Conservation (phyloP, 202 grass and related monocot genomes). For the Schoenoplectus triqueter region DNA sequence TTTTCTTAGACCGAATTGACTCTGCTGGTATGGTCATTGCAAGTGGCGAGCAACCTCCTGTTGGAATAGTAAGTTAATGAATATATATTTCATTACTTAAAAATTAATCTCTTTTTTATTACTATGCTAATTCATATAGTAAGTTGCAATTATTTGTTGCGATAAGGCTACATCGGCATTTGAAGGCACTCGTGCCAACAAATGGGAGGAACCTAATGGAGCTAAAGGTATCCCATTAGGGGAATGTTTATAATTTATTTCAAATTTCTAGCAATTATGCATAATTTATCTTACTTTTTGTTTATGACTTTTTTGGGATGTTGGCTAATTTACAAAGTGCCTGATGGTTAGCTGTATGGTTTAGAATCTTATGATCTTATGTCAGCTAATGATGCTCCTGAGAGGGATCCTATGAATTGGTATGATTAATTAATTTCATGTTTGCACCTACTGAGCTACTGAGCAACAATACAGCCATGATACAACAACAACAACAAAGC, state of each 20-base stretch:
- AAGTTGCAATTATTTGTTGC: conserved; percentile 43
- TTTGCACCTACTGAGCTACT: neutral
- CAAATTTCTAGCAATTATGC: conserved; percentile 1
- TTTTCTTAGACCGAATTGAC: conserved; percentile 72
- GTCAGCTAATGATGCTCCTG: conserved; percentile 93
- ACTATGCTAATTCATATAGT: conserved; percentile 34
- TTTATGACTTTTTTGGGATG: conserved; percentile 58
- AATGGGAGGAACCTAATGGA: conserved; percentile 99
- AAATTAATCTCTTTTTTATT: conserved; percentile 33
- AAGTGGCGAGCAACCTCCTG: conserved; percentile 86
- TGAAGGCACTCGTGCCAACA: conserved; percentile 72
- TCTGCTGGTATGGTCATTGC: conserved; percentile 77
- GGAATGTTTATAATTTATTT: neutral
- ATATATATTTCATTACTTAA: neutral
- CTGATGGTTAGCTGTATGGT: conserved; percentile 55
- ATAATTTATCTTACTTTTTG: conserved; percentile 39
- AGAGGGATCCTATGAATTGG: conserved; percentile 95
- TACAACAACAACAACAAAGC: too few species aligned
- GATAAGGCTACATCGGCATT: conserved; percentile 82
- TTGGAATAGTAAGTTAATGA: conserved; percentile 74
- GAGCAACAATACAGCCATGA: neutral
- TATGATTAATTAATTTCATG: conserved; percentile 43
- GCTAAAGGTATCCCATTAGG: conserved; percentile 61
- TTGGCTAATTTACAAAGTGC: conserved; percentile 80
- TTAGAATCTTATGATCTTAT: conserved; percentile 83